Evolutionary conservation across 2,329 filamentous ascomycete species (phyloP).

Genomic region (Lasiodiplodia citricola): DNA sequence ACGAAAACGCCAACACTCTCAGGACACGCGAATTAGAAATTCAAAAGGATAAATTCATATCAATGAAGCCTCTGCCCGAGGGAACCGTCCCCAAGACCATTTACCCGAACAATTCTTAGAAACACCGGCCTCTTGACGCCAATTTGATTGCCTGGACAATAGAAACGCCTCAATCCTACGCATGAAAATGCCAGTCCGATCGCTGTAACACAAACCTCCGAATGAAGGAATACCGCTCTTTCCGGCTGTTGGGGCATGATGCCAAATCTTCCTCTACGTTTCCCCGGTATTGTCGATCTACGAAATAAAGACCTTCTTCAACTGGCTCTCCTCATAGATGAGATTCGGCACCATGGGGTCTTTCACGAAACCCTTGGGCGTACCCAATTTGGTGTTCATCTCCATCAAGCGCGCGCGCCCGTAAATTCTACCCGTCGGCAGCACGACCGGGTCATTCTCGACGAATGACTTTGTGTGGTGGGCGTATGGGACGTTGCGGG

Average conservation of each 20-base stretch:
- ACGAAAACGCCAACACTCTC: background rate
- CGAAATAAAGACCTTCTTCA: conserved; percentile 92
- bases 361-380: conserved; percentile 69
- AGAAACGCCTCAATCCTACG: background rate
- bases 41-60: background rate
- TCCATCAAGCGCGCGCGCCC: conserved; percentile 74
- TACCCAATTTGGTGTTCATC: conserved; percentile 79
- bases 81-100: too few relatives aligned
- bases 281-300: conserved; percentile 42
- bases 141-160: background rate
- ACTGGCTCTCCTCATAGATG: conserved; percentile 63
- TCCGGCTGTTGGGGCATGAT: background rate
- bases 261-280: background rate
- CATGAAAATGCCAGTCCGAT: background rate
- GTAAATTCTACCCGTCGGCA: conserved; percentile 89
- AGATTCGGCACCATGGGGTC: conserved; percentile 73
- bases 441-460: conserved; percentile 81
- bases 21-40: background rate
- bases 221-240: background rate
- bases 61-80: background rate
- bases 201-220: background rate
- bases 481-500: conserved; percentile 87
- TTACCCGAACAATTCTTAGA: too few relatives aligned
- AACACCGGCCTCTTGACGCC: background rate
- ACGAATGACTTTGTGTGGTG: conserved; percentile 94